Evolutionary conservation across 352 stramenopile genomes (phyloP).

Genomic region (Globisporangium yorkense): DNA sequence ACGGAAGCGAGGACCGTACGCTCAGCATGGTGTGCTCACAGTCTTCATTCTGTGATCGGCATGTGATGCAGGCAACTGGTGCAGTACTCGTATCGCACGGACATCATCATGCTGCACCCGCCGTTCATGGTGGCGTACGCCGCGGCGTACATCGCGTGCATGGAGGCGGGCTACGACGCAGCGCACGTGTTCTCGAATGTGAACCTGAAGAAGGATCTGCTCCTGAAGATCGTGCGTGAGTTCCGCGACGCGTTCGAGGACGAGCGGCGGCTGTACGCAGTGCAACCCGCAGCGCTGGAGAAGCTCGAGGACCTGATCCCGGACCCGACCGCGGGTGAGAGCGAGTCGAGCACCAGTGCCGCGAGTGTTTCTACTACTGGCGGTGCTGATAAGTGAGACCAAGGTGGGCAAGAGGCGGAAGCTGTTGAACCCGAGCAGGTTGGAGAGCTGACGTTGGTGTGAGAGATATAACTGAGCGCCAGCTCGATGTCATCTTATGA

Average conservation of each 20-base stretch:
- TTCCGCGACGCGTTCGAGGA: constrained; percentile 75
- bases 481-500: too few species aligned
- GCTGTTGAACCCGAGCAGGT: background rate
- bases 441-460: too few species aligned
- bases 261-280: constrained; percentile 57
- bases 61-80: constrained; percentile 61
- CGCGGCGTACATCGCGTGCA: constrained; percentile 68
- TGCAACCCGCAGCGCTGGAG: constrained; percentile 59
- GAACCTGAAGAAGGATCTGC: constrained; percentile 79
- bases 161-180: constrained; percentile 73
- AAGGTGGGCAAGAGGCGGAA: background rate
- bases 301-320: constrained; percentile 81
- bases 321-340: constrained; percentile 34
- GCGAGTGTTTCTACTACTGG: background rate
- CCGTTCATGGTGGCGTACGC: constrained; percentile 88
- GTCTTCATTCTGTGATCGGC: background rate
- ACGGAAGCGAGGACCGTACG: background rate
- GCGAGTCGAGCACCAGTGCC: constrained; percentile 9
- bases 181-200: constrained; percentile 67
- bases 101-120: constrained; percentile 81
- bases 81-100: constrained; percentile 84
- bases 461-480: too few species aligned
- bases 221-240: constrained; percentile 75
- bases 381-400: constrained; percentile 26
- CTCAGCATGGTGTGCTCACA: background rate